Base-by-base conservation (phyloP, 495 filamentous ascomycete species). In the Xylaria intraflava region DNA sequence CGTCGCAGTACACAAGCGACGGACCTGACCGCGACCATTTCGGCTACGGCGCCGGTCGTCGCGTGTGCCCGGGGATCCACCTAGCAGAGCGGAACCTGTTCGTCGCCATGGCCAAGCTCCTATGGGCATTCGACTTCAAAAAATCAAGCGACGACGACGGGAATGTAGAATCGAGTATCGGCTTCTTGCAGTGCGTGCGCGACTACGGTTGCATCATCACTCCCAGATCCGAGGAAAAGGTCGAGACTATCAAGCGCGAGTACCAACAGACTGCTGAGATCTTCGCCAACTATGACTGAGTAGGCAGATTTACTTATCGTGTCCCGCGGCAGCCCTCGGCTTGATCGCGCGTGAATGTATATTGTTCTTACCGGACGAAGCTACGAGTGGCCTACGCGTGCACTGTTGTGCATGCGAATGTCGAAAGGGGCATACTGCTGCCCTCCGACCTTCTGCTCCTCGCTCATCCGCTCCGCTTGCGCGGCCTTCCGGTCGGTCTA, bases 21-120 rank as follows among this genome's bases (percentile, higher is more conserved):
- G 62, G 56, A 17, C 50, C 65, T 23, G 65, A 65, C 49, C 64
- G 70, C 17, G 80, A 81, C 61, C 77, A 79, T 12, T 81, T 71
- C 56, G 74, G 70, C 2, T 71, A 67, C 52, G 81, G 81, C 2
- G 74, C 71, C 33, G 82, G 82, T 0, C 71, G 81, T 2, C 68
- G 81, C 0, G 67, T 80, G 6, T 86, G 83, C 50, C 74, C 77
- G 0, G 82, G 81, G 0, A 76, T 78, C 5, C 67, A 79, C 42
- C 58, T 84, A 0, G 82, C 82, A 0, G 80, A 83, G 41, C 67
- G 69, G 9, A 76, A 69, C 14, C 42, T 84, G 9, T 83, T 71
- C 53, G 11, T 80, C 0, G 69, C 51, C 10, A 61, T 75, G 6
- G 71, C 76, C 0, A 72, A 76, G 51, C 54, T 80, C 4, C 55